These are phyloP conservation scores for Candida neerlandica DNA, from an alignment of 1,139 yeast genomes.

Conservation along the genomic window DNA sequence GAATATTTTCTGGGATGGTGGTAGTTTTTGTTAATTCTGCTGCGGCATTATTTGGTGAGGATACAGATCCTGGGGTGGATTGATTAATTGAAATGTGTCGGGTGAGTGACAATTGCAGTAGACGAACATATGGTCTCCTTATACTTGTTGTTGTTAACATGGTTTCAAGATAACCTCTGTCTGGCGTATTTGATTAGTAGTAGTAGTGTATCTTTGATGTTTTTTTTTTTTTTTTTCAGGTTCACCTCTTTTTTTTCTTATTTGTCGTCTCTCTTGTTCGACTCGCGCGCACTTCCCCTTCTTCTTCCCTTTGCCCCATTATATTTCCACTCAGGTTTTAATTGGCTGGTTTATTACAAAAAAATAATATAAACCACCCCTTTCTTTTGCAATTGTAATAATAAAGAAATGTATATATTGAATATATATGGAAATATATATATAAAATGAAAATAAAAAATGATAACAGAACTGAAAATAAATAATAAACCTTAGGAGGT, in stretches of 20 bases:
- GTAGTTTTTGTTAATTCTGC: conserved; percentile 15
- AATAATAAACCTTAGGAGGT: neutral
- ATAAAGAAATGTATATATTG: neutral
- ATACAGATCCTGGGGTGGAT: neutral
- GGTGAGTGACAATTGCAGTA: neutral
- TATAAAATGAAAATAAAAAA: neutral
- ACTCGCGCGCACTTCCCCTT: neutral
- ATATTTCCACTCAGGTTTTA: neutral
- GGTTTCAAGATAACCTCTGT: neutral
- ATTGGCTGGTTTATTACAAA: conserved; percentile 1
- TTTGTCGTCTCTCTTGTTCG: neutral
- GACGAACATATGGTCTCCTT: neutral
- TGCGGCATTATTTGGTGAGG: neutral
- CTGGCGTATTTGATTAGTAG: too few species aligned
- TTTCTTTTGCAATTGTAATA: neutral
- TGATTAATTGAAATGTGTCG: conserved; percentile 3
- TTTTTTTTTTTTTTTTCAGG: neutral
- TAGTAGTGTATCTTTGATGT: neutral
- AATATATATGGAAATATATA: neutral
- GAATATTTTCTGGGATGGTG: conserved; percentile 22
- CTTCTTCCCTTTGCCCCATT: too few species aligned
- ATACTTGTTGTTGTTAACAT: neutral
- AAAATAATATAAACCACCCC: neutral
- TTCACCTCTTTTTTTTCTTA: neutral
- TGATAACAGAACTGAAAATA: conserved; percentile 3